phyloP scores from a whole-genome alignment of 2,329 filamentous ascomycete species.

The Boeremia exigua region DNA sequence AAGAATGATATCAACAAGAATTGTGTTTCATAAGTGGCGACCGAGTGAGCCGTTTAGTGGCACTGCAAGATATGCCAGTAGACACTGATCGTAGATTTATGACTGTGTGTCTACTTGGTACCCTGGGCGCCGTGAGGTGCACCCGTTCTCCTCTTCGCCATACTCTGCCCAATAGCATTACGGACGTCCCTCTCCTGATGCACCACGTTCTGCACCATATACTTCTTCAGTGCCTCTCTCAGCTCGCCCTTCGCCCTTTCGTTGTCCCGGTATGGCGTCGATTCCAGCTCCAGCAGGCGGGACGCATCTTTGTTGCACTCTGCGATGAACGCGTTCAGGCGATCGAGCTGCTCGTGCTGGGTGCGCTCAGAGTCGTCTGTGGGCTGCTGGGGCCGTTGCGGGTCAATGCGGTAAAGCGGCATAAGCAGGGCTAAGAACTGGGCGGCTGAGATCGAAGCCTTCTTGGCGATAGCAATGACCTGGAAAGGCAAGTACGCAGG shows the following conservation, averaged over 20 bases:
- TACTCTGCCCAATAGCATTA: slow-evolving; percentile 73
- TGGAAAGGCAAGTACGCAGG: slow-evolving; percentile 84
- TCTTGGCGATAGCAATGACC: slow-evolving; percentile 75
- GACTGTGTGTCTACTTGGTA: slow-evolving; percentile 20
- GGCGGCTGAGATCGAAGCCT: slow-evolving; percentile 72
- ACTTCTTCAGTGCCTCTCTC: slow-evolving; percentile 78
- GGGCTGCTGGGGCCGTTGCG: slow-evolving; percentile 24
- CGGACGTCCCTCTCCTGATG: slow-evolving; percentile 79
- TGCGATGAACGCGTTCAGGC: slow-evolving; percentile 66
- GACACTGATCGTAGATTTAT: neutral
- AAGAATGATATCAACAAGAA: no score
- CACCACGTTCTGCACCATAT: slow-evolving; percentile 81
- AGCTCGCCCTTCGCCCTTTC: slow-evolving; percentile 65
- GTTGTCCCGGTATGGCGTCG: slow-evolving; percentile 82
- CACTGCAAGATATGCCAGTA: no score
- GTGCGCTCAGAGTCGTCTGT: slow-evolving; percentile 40
- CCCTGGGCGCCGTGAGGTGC: slow-evolving; percentile 64
- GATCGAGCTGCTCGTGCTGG: slow-evolving; percentile 66
- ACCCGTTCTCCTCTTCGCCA: slow-evolving; percentile 67
- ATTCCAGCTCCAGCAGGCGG: slow-evolving; percentile 76
- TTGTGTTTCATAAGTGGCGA: no score
- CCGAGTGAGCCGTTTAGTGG: no score
- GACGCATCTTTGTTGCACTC: slow-evolving; percentile 72
- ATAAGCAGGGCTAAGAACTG: slow-evolving; percentile 45
- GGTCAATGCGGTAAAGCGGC: slow-evolving; percentile 43